These are phyloP conservation scores for Pseudogymnoascus sp. DNA, from an alignment of 2,329 filamentous ascomycete species.

Conservation along the genomic window DNA sequence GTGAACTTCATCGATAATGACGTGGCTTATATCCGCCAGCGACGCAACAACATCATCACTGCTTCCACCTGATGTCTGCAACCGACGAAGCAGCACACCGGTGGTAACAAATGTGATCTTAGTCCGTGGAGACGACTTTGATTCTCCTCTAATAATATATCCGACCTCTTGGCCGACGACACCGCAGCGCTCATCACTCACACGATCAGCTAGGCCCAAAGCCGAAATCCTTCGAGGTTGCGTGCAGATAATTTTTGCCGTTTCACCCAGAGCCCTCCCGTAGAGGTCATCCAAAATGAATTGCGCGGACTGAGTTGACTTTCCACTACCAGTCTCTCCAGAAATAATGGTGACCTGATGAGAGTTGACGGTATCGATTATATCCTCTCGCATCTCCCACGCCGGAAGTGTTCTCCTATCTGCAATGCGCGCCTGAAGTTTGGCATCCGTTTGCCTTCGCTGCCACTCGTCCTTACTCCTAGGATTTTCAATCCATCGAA, in stretches of 20 bases:
- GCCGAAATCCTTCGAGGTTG: constrained; percentile 93
- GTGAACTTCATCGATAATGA: constrained; percentile 95
- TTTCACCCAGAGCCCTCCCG: constrained; percentile 61
- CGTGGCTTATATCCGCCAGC: constrained; percentile 83
- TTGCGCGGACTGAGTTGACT: constrained; percentile 94
- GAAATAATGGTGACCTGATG: constrained; percentile 94
- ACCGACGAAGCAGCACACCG: constrained; percentile 77
- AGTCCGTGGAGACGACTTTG: constrained; percentile 63
- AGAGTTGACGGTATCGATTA: constrained; percentile 66
- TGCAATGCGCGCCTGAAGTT: constrained; percentile 67
- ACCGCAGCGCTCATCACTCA: constrained; percentile 83
- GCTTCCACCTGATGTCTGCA: constrained; percentile 82
- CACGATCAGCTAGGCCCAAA: constrained; percentile 85
- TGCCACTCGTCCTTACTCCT: constrained; percentile 63
- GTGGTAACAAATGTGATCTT: constrained; percentile 95
- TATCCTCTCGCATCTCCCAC: constrained; percentile 72
- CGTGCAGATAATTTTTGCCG: constrained; percentile 88
- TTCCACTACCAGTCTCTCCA: constrained; percentile 93
- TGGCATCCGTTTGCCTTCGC: constrained; percentile 54
- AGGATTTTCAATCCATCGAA: constrained; percentile 56
- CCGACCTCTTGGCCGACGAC: constrained; percentile 81
- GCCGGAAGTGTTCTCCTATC: constrained; percentile 72
- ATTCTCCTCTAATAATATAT: constrained; percentile 87
- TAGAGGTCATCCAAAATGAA: constrained; percentile 93
- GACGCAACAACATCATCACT: constrained; percentile 74